Conservation (phyloP, 768 basidiomycete species). For the Tylopilus subfusipes region DNA sequence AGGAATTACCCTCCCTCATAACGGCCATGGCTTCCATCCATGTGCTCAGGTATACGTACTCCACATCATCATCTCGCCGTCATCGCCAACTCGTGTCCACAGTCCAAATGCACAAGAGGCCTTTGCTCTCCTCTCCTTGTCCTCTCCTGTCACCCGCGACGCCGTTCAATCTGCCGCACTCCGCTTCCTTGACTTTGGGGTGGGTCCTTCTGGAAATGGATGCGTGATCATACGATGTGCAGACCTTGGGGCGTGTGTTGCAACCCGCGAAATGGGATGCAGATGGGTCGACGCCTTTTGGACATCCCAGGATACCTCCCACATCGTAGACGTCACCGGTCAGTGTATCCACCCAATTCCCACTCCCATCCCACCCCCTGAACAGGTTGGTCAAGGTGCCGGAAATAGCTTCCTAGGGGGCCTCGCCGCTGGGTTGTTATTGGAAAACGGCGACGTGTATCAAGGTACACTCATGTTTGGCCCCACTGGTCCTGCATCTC, state of each 20-base stretch:
- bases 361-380: conserved; percentile 1
- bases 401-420: conserved; percentile 89
- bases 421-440: conserved; percentile 65
- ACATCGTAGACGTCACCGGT: conserved; percentile 83
- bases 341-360: conserved; percentile 12
- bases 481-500: conserved; percentile 4
- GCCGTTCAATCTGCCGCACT: conserved; percentile 65
- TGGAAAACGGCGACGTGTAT: conserved; percentile 55
- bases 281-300: conserved; percentile 78
- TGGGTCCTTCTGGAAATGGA: conserved; percentile 49
- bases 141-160: conserved; percentile 38
- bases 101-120: conserved; percentile 91
- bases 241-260: conserved; percentile 64
- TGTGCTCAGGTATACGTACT: conserved; percentile 57
- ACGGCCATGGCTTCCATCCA: conserved; percentile 55
- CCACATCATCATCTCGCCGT: not conserved
- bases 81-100: conserved; percentile 2
- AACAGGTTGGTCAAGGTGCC: conserved; percentile 52
- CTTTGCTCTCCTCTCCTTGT: conserved; percentile 57
- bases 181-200: conserved; percentile 57
- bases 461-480: conserved; percentile 48
- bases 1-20: conserved; percentile 66
- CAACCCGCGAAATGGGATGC: conserved; percentile 38
- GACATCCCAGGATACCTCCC: conserved; percentile 41
- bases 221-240: conserved; percentile 76